Conservation (phyloP, 805 yeast species). For the Yarrowia hollandica region DNA sequence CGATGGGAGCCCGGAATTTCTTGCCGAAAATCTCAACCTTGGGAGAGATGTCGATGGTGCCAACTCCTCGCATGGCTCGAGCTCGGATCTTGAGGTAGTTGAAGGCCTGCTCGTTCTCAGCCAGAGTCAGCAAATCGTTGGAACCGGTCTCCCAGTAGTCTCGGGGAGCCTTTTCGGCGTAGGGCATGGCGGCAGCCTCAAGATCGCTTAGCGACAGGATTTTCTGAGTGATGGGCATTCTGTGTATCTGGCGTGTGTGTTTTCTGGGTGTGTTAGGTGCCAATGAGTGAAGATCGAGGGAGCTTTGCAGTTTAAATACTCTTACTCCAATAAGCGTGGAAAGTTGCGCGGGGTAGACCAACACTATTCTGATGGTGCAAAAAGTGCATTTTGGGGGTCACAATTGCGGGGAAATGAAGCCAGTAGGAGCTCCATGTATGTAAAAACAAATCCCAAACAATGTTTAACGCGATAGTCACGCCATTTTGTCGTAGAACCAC, state of each 20-base stretch:
- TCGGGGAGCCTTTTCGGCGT: slow-evolving; percentile 29
- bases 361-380: too few species aligned
- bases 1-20: slow-evolving; percentile 38
- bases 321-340: background rate
- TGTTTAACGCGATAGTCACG: too few species aligned
- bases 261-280: too few species aligned
- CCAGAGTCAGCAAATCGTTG: slow-evolving; percentile 37
- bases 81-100: slow-evolving; percentile 38
- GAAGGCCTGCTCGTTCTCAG: slow-evolving; percentile 38
- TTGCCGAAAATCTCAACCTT: slow-evolving; percentile 37
- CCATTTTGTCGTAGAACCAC: too few species aligned
- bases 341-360: background rate
- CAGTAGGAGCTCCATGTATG: too few species aligned
- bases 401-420: too few species aligned
- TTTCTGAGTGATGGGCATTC: slow-evolving; percentile 18
- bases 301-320: background rate
- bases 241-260: background rate
- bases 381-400: too few species aligned
- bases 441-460: too few species aligned
- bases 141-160: slow-evolving; percentile 41
- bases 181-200: slow-evolving; percentile 31
- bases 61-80: slow-evolving; percentile 39
- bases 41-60: slow-evolving; percentile 35
- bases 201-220: slow-evolving; percentile 32
- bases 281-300: too few species aligned